phyloP scores from a whole-genome alignment of 192 early-diverging fungal genomes.

The Linnemannia schmuckeri region DNA sequence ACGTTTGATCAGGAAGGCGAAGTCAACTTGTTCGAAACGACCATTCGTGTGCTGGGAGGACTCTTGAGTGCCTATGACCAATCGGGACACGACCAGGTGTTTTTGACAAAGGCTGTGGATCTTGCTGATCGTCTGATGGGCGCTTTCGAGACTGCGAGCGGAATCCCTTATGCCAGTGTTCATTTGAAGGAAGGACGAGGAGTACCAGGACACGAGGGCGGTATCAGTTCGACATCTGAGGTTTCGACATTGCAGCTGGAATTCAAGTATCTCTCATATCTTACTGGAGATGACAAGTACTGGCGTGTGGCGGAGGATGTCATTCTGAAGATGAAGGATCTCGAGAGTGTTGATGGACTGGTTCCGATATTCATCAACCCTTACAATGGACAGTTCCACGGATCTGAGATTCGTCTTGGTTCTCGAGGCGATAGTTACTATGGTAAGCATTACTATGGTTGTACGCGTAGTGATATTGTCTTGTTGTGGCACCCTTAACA shows the following conservation, averaged over 20 bases:
- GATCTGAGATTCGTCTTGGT: constrained; percentile 78
- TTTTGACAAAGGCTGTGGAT: constrained; percentile 80
- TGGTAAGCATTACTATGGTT: constrained; percentile 61
- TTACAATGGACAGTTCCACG: constrained; percentile 68
- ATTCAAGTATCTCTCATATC: constrained; percentile 83
- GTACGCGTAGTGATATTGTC: neutral
- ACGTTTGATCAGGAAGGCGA: constrained; percentile 77
- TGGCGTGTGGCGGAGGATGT: constrained; percentile 79
- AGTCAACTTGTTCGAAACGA: constrained; percentile 88
- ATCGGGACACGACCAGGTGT: constrained; percentile 72
- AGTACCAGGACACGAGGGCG: constrained; percentile 65
- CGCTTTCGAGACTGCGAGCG: constrained; percentile 76
- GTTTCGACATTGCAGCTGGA: constrained; percentile 89
- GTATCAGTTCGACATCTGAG: constrained; percentile 77
- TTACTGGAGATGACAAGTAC: constrained; percentile 84
- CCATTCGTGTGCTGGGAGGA: constrained; percentile 89
- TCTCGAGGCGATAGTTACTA: constrained; percentile 93
- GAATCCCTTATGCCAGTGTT: constrained; percentile 76
- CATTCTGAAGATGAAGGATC: constrained; percentile 60
- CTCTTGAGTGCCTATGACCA: constrained; percentile 85
- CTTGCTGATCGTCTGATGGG: constrained; percentile 78
- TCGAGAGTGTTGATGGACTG: constrained; percentile 76
- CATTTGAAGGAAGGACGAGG: constrained; percentile 63
- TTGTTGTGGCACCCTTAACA: neutral
- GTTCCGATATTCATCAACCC: constrained; percentile 82